Conservation (phyloP, 2,329 filamentous ascomycete species). For the Diplodia mutila region DNA sequence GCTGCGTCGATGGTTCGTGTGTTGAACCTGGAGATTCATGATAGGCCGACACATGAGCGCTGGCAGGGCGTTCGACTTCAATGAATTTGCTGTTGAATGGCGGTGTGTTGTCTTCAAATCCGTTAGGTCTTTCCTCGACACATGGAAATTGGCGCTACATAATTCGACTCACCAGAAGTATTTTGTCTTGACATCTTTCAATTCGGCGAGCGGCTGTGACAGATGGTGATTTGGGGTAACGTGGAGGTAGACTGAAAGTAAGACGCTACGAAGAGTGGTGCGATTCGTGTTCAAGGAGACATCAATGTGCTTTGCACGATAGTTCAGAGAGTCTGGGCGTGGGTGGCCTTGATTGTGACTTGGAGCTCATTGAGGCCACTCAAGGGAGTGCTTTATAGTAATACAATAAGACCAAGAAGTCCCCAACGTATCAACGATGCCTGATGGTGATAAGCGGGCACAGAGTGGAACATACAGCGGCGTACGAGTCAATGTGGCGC, state of each 20-base stretch:
- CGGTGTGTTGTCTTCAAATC: neutral
- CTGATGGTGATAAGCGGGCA: constrained; percentile 5
- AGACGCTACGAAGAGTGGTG: neutral
- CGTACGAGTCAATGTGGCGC: neutral
- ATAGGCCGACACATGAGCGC: neutral
- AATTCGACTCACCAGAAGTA: neutral
- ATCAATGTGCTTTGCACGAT: neutral
- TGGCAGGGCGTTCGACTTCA: neutral
- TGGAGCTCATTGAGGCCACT: neutral
- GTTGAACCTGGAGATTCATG: neutral
- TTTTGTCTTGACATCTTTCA: neutral
- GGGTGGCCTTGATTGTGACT: neutral
- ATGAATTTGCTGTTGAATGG: neutral
- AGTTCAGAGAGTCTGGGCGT: neutral
- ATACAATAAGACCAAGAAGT: neutral
- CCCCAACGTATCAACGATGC: neutral
- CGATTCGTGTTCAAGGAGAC: neutral
- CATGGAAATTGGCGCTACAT: no score
- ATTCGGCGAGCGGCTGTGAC: neutral
- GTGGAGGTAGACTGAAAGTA: neutral
- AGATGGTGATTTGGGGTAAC: neutral
- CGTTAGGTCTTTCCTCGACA: neutral
- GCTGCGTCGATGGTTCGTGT: neutral
- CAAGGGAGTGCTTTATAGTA: constrained; percentile 1
- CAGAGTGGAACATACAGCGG: constrained; percentile 2